Base-by-base conservation (phyloP, 1,284 basidiomycete genomes). In the Boletus semigastroideus region DNA sequence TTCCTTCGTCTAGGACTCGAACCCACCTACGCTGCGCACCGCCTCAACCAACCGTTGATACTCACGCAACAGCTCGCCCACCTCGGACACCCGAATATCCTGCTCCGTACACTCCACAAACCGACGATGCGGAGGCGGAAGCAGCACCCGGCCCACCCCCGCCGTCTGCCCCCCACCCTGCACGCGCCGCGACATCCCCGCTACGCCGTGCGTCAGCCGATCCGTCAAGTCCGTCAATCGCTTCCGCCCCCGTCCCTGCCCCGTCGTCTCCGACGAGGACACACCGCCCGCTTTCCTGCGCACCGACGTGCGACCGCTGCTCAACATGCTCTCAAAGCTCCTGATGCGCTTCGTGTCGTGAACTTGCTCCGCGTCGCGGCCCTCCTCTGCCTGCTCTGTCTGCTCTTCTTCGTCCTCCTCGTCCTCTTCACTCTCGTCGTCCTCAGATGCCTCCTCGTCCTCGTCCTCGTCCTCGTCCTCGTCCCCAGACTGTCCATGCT, bases 271-370 rank as follows among this genome's bases (percentile, higher is more conserved):
- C 12, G 20, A 49, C 28, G 36, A 20, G 0, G 19, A 5, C 2
- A 27, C 19, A 11, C 22, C n/a, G 5, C 1, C 19, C 27, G 17
- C 31, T 9, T 7, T 40, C 31, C 19, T 51, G 25, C 33, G 54
- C 28, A 5, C 25, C 25, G 41, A 54, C 19, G 33, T 42, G 14
- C 48, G 66, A 52, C 74, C 75, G 48, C 72, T 68, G 62, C 76
- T 84, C 77, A 90, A 75, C 87, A 91, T 90, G 59, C 82, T 90
- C 71, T 88, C 87, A 61, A 93, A 92, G 64, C 87, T 92, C 58
- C 79, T 74, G 50, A 92, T 90, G 60, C 87, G 90, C 70, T 83
- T 77, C 42, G 80, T 63, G 65, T 87, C 83, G 47, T 76, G 72
- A 22, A 65, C 78, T 58, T 72, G 71, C 0, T 68, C 31, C 11